Conservation (phyloP, 148 eudicot genomes). For the Nepenthes gracilis region DNA sequence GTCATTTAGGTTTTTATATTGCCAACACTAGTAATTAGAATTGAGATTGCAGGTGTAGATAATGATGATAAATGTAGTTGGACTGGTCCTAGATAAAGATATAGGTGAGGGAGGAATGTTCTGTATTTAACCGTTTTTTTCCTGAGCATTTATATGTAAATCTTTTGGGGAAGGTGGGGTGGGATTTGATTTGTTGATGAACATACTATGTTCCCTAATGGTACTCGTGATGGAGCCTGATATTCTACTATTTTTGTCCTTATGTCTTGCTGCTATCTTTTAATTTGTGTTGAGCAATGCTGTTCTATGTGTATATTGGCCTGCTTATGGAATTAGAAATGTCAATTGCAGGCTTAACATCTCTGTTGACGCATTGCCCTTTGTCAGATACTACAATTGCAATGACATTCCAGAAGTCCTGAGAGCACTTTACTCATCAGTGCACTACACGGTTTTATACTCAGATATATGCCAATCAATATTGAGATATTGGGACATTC, state of each 20-base stretch:
- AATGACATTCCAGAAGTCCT: constrained; percentile 52
- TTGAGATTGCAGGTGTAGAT: too few species aligned
- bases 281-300: background rate
- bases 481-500: constrained; percentile 50
- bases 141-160: too few species aligned
- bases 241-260: background rate
- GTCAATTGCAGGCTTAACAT: constrained; percentile 43
- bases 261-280: background rate
- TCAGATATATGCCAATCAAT: constrained; percentile 44
- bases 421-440: constrained; percentile 30
- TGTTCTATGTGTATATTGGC: background rate
- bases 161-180: too few species aligned
- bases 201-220: too few species aligned
- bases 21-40: too few species aligned
- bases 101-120: too few species aligned
- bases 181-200: too few species aligned
- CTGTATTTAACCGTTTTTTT: too few species aligned
- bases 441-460: constrained; percentile 33
- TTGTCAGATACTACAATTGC: constrained; percentile 55
- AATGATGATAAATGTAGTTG: too few species aligned
- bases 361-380: constrained; percentile 27
- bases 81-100: too few species aligned
- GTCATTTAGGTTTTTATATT: too few species aligned
- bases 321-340: constrained; percentile 3
- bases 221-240: too few species aligned